phyloP scores from a whole-genome alignment of 2,329 filamentous ascomycete genomes.

The Elsinoe necatrix region DNA sequence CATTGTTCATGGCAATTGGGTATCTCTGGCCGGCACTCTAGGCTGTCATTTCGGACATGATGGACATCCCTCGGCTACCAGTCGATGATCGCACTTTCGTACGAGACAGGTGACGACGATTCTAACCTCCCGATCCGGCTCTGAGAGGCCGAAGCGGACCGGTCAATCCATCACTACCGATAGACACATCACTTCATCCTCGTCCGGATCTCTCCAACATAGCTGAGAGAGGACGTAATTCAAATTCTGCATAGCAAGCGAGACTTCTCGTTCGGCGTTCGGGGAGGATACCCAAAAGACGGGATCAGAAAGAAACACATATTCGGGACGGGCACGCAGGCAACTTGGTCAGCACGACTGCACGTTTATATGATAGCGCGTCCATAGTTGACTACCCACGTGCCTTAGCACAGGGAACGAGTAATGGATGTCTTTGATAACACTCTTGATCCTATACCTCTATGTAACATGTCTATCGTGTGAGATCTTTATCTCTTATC shows the following conservation, averaged over 20 bases:
- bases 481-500: not conserved
- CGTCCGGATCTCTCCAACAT: no score
- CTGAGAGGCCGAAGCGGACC: no score
- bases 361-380: not conserved
- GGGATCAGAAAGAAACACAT: not conserved
- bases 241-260: slow-evolving; percentile 12
- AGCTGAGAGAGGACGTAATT: no score
- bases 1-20: not conserved
- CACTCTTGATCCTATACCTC: not conserved
- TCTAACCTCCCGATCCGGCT: no score
- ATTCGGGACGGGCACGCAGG: not conserved
- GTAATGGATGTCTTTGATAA: not conserved
- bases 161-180: no score
- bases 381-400: not conserved
- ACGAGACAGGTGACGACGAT: no score
- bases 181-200: no score
- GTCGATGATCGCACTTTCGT: no score
- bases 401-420: not conserved
- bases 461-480: not conserved
- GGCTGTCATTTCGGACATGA: no score
- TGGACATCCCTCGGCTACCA: no score
- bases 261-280: slow-evolving; percentile 1
- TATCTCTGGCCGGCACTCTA: no score
- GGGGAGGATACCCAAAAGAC: slow-evolving; percentile 4
- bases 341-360: not conserved